Evolutionary conservation across 1,284 basidiomycete species (phyloP).

Genomic region (Sporisorium reilianum): DNA sequence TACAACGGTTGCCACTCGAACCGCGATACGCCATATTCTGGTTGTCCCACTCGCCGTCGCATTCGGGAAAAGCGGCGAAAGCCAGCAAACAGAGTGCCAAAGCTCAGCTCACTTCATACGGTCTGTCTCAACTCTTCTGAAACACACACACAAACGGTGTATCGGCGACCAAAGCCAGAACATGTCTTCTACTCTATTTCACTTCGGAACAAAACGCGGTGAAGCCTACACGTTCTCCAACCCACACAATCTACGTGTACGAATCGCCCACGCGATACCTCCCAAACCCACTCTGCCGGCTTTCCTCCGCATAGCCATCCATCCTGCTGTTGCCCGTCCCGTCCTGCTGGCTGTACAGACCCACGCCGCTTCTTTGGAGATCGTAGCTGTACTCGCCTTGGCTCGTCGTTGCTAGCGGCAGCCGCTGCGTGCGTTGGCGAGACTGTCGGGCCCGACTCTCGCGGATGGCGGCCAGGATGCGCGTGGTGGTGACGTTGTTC

Average conservation of each 20-base stretch:
- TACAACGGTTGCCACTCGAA: background rate
- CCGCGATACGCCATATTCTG: background rate
- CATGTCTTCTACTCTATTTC: too few relatives aligned
- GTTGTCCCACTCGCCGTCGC: background rate
- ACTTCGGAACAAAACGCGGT: too few relatives aligned
- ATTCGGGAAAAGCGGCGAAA: background rate
- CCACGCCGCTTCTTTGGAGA: background rate
- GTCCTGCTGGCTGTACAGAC: background rate
- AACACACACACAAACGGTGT: too few relatives aligned
- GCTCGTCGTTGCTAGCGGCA: background rate
- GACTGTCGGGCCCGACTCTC: background rate
- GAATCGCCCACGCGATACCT: background rate
- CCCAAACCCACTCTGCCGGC: background rate
- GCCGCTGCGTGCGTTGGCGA: background rate
- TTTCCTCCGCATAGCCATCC: background rate
- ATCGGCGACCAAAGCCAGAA: too few relatives aligned
- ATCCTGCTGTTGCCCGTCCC: background rate
- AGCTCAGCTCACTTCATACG: too few relatives aligned
- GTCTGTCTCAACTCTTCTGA: too few relatives aligned
- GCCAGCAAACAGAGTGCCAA: background rate
- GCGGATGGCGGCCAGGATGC: background rate
- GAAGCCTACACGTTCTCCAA: too few relatives aligned
- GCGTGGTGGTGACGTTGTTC: constrained; percentile 10
- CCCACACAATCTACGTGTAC: background rate
- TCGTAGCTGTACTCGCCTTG: background rate